Evolutionary conservation across 208 protist genomes (phyloP), one percentile per base, ranked within the genome.

Genomic region (Wallacemonas collosoma): DNA sequence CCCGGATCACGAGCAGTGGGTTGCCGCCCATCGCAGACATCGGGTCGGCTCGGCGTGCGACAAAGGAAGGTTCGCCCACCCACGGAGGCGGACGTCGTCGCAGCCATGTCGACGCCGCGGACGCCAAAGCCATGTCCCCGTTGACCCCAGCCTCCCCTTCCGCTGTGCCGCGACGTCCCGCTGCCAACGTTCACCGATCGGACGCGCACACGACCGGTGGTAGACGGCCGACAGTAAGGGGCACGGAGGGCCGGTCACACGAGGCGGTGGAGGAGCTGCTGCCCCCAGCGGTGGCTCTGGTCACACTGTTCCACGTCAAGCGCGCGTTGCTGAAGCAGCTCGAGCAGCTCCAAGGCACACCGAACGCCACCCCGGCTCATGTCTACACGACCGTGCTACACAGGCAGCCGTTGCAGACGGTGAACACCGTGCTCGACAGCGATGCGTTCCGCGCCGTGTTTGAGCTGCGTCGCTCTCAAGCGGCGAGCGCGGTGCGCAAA

Each of bases 321-420:
- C 60, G 60, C 41, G 60, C 60, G 41, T 38, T 65, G 41, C 60
- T 53, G 60, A 45, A 48, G 60, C 60, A 65, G 60, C 60, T 65
- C 15, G 60, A 65, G 7, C 60, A 65, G 43, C 60, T 65, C 8
- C 40, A 65, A 14, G 60, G 60, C 41, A 65, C 60, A 7, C 60
- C 26, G n/a, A 65, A 65, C 60, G 17, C 60, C 11, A 65, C 60
- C 36, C 51, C 64, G 26, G 12, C 70, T 43, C 70, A 74, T 51
- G 26, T 36, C 36, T 74, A 74, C 51, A 54, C 70, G 15, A 60
- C 6, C 38, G 55, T 74, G 4, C 60, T 74, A 26, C 70, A 74
- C 57, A 35, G 70, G 39, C 45, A 44, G 14, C 14, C n/a, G 45
- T 56, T 48, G 47, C 70, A 65, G 40, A 74, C 56, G 2, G 58